These are phyloP conservation scores for Myrmaecium sp. DNA, from an alignment of 2,329 filamentous ascomycete species.

Conservation along the genomic window DNA sequence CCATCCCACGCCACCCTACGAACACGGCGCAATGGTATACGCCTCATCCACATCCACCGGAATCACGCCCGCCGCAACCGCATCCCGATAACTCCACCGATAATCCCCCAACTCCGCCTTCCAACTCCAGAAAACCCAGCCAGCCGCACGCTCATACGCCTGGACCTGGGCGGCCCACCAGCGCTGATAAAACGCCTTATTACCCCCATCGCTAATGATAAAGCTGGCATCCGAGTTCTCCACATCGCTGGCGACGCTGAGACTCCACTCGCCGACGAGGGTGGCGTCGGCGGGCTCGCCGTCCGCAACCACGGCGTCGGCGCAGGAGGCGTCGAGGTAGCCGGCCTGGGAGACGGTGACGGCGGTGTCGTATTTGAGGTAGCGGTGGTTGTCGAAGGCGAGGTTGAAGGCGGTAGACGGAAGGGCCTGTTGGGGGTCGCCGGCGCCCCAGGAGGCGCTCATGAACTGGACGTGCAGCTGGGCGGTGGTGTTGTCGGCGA, in stretches of 20 bases:
- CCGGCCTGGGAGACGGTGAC: conserved; percentile 29
- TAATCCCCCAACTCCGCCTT: conserved; percentile 34
- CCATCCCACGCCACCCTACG: too few relatives aligned
- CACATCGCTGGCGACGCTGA: conserved; percentile 33
- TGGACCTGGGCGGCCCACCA: conserved; percentile 42
- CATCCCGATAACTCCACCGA: conserved; percentile 32
- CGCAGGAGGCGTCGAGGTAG: conserved; percentile 13
- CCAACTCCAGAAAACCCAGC: conserved; percentile 47
- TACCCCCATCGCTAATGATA: conserved; percentile 15
- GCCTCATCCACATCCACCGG: too few relatives aligned
- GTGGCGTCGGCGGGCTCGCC: conserved; percentile 18
- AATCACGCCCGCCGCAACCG: too few relatives aligned
- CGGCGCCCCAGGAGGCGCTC: conserved; percentile 38
- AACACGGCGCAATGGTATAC: too few relatives aligned
- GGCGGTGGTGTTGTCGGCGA: conserved; percentile 24
- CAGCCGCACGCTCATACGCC: conserved; percentile 35
- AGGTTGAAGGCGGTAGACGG: conserved; percentile 23
- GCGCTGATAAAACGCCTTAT: conserved; percentile 33
- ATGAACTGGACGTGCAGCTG: conserved; percentile 38
- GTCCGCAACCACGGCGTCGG: neutral
- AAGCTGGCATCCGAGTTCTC: conserved; percentile 30
- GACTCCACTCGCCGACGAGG: conserved; percentile 42
- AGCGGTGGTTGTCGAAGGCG: conserved; percentile 42
- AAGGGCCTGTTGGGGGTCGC: conserved; percentile 33
- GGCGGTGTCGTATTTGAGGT: conserved; percentile 36